These are phyloP conservation scores for Dictyostelium discoideum DNA, from an alignment of 78 protist species.

Conservation along the genomic window dicty_2.7 NC_007088.5:8341001-8341500, in stretches of 20 bases:
- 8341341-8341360: not conserved
- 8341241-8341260: not conserved
- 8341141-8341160: no score
- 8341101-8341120: not conserved
- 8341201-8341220: not conserved
- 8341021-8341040: not conserved
- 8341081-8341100: not conserved
- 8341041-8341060: not conserved
- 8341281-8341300: not conserved
- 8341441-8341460: not conserved
- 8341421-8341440: not conserved
- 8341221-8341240: not conserved
- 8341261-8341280: not conserved
- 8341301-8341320: not conserved
- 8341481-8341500: not conserved
- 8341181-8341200: not conserved
- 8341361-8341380: not conserved
- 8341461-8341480: not conserved
- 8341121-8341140: not conserved
- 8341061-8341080: not conserved
- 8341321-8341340: not conserved
- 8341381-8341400: not conserved
- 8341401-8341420: not conserved
- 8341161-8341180: not conserved
- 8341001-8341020: not conserved